phyloP scores from a whole-genome alignment of 805 yeast species.

The Ogataea zsoltii region DNA sequence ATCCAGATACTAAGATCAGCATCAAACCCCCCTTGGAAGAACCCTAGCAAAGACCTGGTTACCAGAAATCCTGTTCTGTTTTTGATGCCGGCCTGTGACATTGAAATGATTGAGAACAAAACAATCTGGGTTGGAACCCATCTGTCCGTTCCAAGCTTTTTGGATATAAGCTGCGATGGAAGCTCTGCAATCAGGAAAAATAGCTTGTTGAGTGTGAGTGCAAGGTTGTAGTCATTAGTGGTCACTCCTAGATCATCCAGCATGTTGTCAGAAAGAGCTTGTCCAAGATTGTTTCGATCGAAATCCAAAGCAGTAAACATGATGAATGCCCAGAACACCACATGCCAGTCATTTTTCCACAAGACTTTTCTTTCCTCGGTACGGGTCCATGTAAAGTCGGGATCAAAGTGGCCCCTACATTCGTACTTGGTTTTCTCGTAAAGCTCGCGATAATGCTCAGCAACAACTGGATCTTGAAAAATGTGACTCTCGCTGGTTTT shows the following conservation, averaged over 20 bases:
- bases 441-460: slow-evolving; percentile 33
- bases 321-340: slow-evolving; percentile 43
- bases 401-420: slow-evolving; percentile 37
- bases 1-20: slow-evolving; percentile 15
- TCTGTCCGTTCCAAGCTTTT: slow-evolving; percentile 38
- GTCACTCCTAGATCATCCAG: slow-evolving; percentile 39
- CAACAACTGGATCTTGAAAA: slow-evolving; percentile 32
- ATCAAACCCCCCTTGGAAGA: slow-evolving; percentile 44
- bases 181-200: slow-evolving; percentile 44
- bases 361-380: slow-evolving; percentile 28
- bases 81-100: slow-evolving; percentile 43
- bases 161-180: slow-evolving; percentile 41
- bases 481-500: slow-evolving; percentile 34
- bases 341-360: slow-evolving; percentile 39
- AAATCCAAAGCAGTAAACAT: slow-evolving; percentile 44
- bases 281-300: slow-evolving; percentile 45
- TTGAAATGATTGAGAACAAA: slow-evolving; percentile 42
- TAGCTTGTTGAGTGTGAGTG: slow-evolving; percentile 46
- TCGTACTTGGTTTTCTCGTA: slow-evolving; percentile 38
- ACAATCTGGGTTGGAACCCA: slow-evolving; percentile 40
- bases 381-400: slow-evolving; percentile 36
- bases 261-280: slow-evolving; percentile 44
- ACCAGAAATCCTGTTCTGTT: slow-evolving; percentile 41
- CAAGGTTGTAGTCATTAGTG: slow-evolving; percentile 50
- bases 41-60: slow-evolving; percentile 40